phyloP scores from a whole-genome alignment of 768 basidiomycete species.

The Russula abietina region DNA sequence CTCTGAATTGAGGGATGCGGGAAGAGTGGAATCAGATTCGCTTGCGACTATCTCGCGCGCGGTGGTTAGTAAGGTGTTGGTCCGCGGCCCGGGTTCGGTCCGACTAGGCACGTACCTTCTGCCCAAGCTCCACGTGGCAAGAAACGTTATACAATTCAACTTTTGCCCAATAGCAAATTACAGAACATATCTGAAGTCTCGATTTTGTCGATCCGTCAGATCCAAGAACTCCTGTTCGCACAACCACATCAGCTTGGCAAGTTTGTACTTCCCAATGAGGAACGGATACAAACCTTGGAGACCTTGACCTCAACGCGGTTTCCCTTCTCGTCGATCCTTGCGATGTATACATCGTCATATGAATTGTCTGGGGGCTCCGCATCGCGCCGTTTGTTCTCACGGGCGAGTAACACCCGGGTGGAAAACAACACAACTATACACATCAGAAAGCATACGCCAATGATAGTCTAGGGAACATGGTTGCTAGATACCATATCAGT shows the following conservation, averaged over 20 bases:
- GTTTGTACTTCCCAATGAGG: not conserved
- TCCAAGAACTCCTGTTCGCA: conserved; percentile 57
- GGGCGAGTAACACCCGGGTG: conserved; percentile 48
- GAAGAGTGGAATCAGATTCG: no score
- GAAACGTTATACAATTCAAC: not conserved
- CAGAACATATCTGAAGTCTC: conserved; percentile 67
- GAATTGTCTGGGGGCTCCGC: conserved; percentile 46
- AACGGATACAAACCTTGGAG: conserved; percentile 47
- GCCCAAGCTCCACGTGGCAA: no score
- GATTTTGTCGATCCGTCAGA: conserved; percentile 65
- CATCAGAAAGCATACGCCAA: conserved; percentile 53
- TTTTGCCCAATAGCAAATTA: conserved; percentile 26
- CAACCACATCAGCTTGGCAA: conserved; percentile 7
- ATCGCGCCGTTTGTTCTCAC: conserved; percentile 63
- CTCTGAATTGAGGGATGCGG: no score
- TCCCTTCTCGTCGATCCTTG: conserved; percentile 47
- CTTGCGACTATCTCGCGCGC: no score
- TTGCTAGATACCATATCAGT: conserved; percentile 39
- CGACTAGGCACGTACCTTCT: no score
- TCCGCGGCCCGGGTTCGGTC: no score
- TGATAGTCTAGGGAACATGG: conserved; percentile 71
- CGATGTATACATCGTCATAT: conserved; percentile 59
- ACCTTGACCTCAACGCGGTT: conserved; percentile 49
- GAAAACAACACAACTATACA: conserved; percentile 45
- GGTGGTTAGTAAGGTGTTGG: no score